Conservation (phyloP, 2,329 filamentous ascomycete species). For the Hymenoscyphus fructigenus region DNA sequence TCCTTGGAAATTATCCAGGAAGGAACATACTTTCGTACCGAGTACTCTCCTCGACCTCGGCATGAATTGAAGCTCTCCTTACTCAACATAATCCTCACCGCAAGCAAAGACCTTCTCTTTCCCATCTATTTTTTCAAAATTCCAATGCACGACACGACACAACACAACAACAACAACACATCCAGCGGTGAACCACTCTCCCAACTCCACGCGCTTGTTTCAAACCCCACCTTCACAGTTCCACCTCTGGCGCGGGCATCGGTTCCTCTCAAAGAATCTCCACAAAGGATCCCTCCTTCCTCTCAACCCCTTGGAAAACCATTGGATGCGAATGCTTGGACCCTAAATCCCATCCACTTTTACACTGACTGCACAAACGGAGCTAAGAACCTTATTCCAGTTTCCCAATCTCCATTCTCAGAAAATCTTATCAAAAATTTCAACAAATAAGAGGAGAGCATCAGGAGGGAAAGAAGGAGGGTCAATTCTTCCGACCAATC, state of each 20-base stretch:
- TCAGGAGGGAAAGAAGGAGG: no score
- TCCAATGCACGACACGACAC: background rate
- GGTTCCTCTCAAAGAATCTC: background rate
- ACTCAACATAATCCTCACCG: background rate
- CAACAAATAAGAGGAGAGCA: no score
- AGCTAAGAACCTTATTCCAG: background rate
- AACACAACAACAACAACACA: background rate
- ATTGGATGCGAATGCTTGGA: background rate
- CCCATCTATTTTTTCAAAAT: background rate
- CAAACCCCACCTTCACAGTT: background rate
- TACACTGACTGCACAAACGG: background rate
- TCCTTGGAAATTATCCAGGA: background rate
- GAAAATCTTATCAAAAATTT: background rate
- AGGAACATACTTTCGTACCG: no score
- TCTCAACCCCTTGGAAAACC: background rate
- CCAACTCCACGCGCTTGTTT: background rate
- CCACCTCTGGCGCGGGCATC: conserved; percentile 1
- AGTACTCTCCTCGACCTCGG: no score
- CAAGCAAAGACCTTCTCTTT: background rate
- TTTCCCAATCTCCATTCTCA: background rate
- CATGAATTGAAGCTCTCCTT: no score
- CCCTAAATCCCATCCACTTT: background rate
- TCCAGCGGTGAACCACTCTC: background rate
- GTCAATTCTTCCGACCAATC: no score
- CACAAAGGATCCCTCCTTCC: background rate